A percentile compares a stretch with the other conserved stretches of the same genome.
phyloP scores from a whole-genome alignment of 164 flowering plant genomes.

The Chimonanthus praecox region DNA sequence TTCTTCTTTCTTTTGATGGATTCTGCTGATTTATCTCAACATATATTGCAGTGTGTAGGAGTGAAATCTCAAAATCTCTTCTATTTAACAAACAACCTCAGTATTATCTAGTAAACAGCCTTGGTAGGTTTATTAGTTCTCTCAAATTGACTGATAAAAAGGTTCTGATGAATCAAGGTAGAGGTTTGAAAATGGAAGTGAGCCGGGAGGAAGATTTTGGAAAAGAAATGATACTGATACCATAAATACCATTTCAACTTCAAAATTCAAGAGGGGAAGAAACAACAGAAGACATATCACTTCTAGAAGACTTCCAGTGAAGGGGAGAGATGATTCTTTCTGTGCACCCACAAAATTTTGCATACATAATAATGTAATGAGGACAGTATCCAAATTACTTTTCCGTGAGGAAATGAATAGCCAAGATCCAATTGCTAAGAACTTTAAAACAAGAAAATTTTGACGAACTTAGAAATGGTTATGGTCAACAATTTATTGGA shows the following conservation, averaged over 20 bases:
- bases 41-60: no score
- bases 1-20: no score
- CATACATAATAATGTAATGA: background rate
- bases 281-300: no score
- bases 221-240: background rate
- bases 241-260: background rate
- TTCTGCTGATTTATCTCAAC: no score
- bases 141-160: no score
- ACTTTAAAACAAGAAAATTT: slow-evolving; percentile 1
- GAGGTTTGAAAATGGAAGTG: slow-evolving; percentile 1
- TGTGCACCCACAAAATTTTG: background rate
- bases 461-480: slow-evolving; percentile 5
- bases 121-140: no score
- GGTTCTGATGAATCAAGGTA: no score
- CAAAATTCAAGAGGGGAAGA: no score
- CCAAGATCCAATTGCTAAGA: background rate
- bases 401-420: background rate
- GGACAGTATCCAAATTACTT: background rate
- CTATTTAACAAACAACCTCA: no score
- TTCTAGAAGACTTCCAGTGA: background rate
- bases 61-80: no score
- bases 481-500: slow-evolving; percentile 12
- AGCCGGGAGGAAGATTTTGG: background rate
- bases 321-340: background rate
- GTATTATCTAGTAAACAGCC: no score